phyloP scores from a whole-genome alignment of 2,329 filamentous ascomycete species.

The Nothophaeocryptopus gaeumannii region DNA sequence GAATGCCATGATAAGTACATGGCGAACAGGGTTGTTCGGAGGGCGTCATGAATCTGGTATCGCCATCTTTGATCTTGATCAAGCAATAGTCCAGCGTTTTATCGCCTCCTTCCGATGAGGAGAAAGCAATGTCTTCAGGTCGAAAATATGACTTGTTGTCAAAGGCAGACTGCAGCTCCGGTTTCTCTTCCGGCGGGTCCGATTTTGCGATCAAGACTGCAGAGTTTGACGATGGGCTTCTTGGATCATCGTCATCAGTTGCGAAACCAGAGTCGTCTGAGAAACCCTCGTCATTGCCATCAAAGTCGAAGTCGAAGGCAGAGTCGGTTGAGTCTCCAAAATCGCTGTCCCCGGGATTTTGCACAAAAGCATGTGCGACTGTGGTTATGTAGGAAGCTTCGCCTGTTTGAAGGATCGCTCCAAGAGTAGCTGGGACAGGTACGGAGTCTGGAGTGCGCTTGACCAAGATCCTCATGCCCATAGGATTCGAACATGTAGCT shows the following conservation, averaged over 20 bases:
- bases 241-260: no score
- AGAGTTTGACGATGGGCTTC: no score
- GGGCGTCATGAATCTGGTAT: not conserved
- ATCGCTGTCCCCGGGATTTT: not conserved
- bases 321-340: not conserved
- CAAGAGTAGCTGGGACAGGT: constrained; percentile 1
- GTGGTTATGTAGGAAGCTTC: constrained; percentile 10
- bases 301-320: constrained; percentile 1
- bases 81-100: constrained; percentile 8
- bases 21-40: not conserved
- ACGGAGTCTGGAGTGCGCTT: not conserved
- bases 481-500: not conserved
- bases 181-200: no score
- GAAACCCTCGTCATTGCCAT: not conserved
- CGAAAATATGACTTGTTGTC: not conserved
- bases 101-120: not conserved
- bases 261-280: not conserved
- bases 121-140: constrained; percentile 6
- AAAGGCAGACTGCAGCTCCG: no score
- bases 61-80: not conserved
- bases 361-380: constrained; percentile 6
- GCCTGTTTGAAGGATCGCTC: constrained; percentile 3
- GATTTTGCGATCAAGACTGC: no score
- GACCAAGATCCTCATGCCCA: not conserved
- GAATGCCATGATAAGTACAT: not conserved